A percentile compares a stretch with the other conserved stretches of the same genome.
Conservation (phyloP, 208 protist species). For the Acanthamoeba culbertsoni region DNA sequence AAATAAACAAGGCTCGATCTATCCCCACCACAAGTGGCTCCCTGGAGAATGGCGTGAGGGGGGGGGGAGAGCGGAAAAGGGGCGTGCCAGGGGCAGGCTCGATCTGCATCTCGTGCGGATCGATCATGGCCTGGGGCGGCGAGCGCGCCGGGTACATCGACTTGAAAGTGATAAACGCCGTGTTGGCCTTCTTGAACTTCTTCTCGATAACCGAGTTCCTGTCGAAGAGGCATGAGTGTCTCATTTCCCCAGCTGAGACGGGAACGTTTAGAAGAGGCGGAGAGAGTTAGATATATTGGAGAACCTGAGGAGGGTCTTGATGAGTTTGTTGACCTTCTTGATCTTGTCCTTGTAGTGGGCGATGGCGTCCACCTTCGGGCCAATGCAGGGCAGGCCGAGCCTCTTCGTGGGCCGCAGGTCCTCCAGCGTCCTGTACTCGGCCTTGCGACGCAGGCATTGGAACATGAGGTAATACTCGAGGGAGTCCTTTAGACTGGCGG, state of each 20-base stretch:
- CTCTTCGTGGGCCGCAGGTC: background rate
- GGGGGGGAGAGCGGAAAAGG: background rate
- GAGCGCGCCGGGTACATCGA: background rate
- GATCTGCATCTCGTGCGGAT: background rate
- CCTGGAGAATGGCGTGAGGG: background rate
- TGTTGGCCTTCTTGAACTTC: background rate
- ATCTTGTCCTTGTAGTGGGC: background rate
- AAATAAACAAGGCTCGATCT: too few species aligned
- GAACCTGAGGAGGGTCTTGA: slow-evolving; percentile 5
- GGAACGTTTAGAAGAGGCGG: background rate
- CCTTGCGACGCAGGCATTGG: background rate
- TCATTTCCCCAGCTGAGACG: background rate
- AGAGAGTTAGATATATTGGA: background rate
- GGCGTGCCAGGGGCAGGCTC: background rate
- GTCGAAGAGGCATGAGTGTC: background rate
- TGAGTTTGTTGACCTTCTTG: background rate
- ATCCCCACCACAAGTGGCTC: too few species aligned
- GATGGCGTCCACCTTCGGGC: slow-evolving; percentile 12
- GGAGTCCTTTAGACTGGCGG: background rate
- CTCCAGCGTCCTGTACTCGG: background rate
- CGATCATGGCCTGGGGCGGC: background rate
- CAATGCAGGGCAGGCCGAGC: background rate
- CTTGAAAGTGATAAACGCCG: background rate
- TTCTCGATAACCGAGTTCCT: background rate
- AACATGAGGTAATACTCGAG: background rate